These are phyloP conservation scores for Ilyonectria robusta DNA, from an alignment of 2,329 filamentous ascomycete species.

Conservation along the genomic window DNA sequence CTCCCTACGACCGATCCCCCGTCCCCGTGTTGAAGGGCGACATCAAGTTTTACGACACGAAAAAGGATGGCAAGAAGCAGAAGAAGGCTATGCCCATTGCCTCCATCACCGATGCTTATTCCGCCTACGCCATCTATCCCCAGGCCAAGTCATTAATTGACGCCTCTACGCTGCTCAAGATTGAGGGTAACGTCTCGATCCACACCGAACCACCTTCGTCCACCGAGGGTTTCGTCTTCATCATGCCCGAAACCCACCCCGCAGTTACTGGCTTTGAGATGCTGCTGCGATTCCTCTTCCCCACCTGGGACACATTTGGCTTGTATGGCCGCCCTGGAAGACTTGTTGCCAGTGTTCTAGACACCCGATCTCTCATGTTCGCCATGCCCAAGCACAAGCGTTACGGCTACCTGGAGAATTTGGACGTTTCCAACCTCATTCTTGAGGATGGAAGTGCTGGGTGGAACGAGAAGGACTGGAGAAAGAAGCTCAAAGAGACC, in stretches of 20 bases:
- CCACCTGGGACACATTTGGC: conserved; percentile 92
- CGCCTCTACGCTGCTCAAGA: conserved; percentile 92
- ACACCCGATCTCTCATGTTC: conserved; percentile 95
- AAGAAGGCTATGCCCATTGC: conserved; percentile 94
- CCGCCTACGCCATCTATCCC: conserved; percentile 95
- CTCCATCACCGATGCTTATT: conserved; percentile 90
- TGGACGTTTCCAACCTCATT: conserved; percentile 87
- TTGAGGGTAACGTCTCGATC: conserved; percentile 92
- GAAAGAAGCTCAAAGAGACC: conserved; percentile 88
- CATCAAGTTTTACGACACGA: conserved; percentile 94
- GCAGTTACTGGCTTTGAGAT: conserved; percentile 96
- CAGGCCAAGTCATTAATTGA: conserved; percentile 95
- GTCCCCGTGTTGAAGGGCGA: conserved; percentile 82
- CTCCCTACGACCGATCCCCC: conserved; percentile 82
- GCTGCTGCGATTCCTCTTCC: conserved; percentile 92
- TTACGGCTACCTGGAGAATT: conserved; percentile 91
- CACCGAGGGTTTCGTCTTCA: conserved; percentile 94
- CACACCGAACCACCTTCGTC: conserved; percentile 83
- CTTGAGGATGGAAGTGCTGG: conserved; percentile 80
- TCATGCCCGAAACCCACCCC: conserved; percentile 96
- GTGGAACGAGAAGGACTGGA: conserved; percentile 93
- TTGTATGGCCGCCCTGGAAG: conserved; percentile 92
- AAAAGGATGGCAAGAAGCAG: conserved; percentile 81
- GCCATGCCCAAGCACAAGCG: conserved; percentile 91
- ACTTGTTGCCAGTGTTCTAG: conserved; percentile 88